Percentiles rank a stretch among this genome's conserved stretches.
phyloP scores from a whole-genome alignment of 2,329 filamentous ascomycete genomes.

The Bisporella sp. region DNA sequence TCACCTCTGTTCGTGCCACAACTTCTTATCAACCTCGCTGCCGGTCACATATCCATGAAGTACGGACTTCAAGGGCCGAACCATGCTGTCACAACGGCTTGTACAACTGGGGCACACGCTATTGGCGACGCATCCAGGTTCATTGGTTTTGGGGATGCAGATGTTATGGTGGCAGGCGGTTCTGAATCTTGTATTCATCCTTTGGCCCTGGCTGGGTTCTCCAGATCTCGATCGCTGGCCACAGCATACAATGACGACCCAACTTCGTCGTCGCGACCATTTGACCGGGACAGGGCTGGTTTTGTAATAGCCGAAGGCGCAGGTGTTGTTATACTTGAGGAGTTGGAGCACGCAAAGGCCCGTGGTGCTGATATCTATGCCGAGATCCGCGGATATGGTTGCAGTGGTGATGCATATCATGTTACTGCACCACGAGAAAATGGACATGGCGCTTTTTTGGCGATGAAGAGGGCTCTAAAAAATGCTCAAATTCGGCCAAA shows the following conservation, averaged over 20 bases:
- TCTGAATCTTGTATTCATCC: conserved; percentile 95
- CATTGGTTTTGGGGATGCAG: conserved; percentile 82
- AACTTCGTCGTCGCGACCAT: conserved; percentile 69
- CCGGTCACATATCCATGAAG: conserved; percentile 90
- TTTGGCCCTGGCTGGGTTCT: conserved; percentile 85
- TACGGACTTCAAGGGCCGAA: conserved; percentile 87
- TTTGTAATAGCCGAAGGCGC: conserved; percentile 95
- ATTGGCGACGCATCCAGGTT: conserved; percentile 92
- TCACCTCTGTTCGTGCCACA: conserved; percentile 91
- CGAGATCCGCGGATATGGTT: conserved; percentile 82
- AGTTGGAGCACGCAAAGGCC: conserved; percentile 76
- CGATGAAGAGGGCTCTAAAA: conserved; percentile 78
- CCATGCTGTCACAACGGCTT: conserved; percentile 88
- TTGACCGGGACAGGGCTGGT: conserved; percentile 71
- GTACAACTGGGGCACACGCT: conserved; percentile 91
- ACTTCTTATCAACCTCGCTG: conserved; percentile 89
- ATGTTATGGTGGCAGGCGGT: conserved; percentile 95
- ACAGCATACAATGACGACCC: conserved; percentile 74
- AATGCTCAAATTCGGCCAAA: conserved; percentile 62
- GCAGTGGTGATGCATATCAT: conserved; percentile 85
- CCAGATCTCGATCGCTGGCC: conserved; percentile 76
- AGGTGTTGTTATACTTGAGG: conserved; percentile 81
- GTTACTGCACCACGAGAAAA: conserved; percentile 85
- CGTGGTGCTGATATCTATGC: conserved; percentile 81
- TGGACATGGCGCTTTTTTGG: conserved; percentile 71